Evolutionary conservation across 345 rosid species (phyloP).

Genomic region (Sonneratia alba): DNA sequence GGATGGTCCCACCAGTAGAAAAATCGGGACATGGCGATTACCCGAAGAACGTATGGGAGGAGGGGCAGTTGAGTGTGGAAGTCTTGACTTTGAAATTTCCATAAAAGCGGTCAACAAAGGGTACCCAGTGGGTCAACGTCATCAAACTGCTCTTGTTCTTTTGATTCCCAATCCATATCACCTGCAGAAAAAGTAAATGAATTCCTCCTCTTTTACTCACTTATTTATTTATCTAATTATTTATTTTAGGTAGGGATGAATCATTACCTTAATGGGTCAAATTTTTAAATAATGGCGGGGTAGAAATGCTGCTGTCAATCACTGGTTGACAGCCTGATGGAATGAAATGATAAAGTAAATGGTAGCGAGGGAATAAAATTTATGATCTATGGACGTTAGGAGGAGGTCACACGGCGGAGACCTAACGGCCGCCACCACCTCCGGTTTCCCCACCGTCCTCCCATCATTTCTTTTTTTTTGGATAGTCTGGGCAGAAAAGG

Average conservation of each 20-base stretch:
- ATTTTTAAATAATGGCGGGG: too few species aligned
- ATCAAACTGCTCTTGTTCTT: background rate
- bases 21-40: background rate
- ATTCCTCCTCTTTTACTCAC: too few species aligned
- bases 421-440: slow-evolving; percentile 1
- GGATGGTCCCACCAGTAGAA: background rate
- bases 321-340: too few species aligned
- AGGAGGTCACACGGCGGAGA: background rate
- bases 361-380: background rate
- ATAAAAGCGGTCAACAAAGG: background rate
- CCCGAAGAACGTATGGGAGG: background rate
- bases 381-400: background rate
- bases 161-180: too few species aligned
- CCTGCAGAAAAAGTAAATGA: too few species aligned
- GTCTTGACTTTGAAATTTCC: slow-evolving; percentile 1
- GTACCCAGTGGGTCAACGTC: background rate
- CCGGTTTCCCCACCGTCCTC: background rate
- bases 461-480: too few species aligned
- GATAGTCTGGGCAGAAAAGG: background rate
- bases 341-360: background rate
- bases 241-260: too few species aligned
- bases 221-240: too few species aligned
- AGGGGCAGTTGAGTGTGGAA: background rate
- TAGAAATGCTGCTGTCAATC: too few species aligned
- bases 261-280: background rate